Conservation (phyloP, 441 rosid genomes). For the Erysimum cheiri region DNA sequence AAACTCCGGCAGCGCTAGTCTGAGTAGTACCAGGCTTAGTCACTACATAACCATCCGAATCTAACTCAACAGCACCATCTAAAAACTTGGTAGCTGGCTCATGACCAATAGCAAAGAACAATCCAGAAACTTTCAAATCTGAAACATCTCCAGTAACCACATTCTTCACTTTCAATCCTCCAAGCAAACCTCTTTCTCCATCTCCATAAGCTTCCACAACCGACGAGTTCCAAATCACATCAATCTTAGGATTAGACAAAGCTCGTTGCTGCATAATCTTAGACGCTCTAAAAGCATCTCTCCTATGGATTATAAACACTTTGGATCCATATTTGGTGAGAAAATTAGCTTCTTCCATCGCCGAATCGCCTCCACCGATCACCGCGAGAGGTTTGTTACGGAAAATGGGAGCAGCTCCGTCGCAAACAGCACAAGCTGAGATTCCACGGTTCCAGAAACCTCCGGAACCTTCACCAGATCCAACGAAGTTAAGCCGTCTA, state of each 20-base stretch:
- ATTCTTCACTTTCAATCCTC: constrained; percentile 52
- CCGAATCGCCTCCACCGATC: constrained; percentile 60
- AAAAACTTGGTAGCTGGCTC: constrained; percentile 59
- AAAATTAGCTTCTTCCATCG: constrained; percentile 60
- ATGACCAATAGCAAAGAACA: constrained; percentile 62
- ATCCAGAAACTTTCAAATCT: constrained; percentile 52
- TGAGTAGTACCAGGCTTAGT: constrained; percentile 54
- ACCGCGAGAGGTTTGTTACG: constrained; percentile 54
- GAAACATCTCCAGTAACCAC: constrained; percentile 50
- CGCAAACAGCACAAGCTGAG: constrained; percentile 62
- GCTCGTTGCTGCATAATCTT: constrained; percentile 61
- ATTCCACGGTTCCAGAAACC: constrained; percentile 59
- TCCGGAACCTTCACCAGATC: constrained; percentile 41
- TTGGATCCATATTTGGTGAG: constrained; percentile 56
- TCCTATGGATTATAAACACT: constrained; percentile 54
- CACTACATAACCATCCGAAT: constrained; percentile 54
- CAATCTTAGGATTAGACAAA: constrained; percentile 42
- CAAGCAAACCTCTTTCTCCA: constrained; percentile 40
- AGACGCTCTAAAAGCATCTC: constrained; percentile 57
- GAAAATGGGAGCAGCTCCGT: constrained; percentile 61
- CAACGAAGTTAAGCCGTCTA: constrained; percentile 44
- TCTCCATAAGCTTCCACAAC: constrained; percentile 48
- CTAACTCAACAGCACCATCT: constrained; percentile 49
- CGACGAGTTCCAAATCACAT: constrained; percentile 43
- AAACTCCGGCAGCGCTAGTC: constrained; percentile 54